Evolutionary conservation across 1,139 yeast species (phyloP), one percentile per base, ranked within the genome.

Genomic region (Sugiyamaella neomexicana): DNA sequence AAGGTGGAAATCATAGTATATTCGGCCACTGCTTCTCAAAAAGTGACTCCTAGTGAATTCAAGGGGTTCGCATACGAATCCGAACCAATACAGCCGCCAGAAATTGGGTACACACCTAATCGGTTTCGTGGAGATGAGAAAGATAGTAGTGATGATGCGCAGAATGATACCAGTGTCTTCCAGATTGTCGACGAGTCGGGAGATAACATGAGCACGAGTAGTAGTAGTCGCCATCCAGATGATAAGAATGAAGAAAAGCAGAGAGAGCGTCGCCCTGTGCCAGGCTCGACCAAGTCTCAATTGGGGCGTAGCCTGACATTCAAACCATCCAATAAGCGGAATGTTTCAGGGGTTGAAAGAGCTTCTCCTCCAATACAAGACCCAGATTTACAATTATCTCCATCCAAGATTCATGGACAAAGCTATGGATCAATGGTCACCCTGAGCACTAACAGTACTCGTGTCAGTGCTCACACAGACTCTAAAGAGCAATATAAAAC

Each of bases 1-100:
- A 58, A 61, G 8, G 63, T 68, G 7, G 61, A 64, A 32, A 63
- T 70, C 17, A 54, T 56, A 9, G 60, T 70, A 2, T 68, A 62
- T 54, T 60, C 60, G 7, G 53, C 55, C 31, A 50, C 49, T 32
- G 23, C 34, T 12, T 12, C 12, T 42, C n/a, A 16, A 31, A 9
- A 17, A n/a, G 16, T 31, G 29, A 31, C 20, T 27, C 17, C 12
- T 15, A 32, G 34, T 16, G 48, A 32, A 15, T 16, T 44, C 6
- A 44, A 32, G 17, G 37, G 39, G 15, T 44, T 44, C 16, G 48
- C 39, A 8, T 44, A 44, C 17, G 46, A 42, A 10, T 16, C 34
- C 7, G 23, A 13, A 29, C n/a, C n/a, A 12, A 16, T 16, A 20
- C 17, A 38, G n/a, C 13, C 42, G 6, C 13, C 42, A 12, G 23